A percentile compares a stretch with the other conserved stretches of the same genome.
These are phyloP conservation scores for Collybia mongolica DNA, from an alignment of 768 basidiomycete species.

Conservation along the genomic window DNA sequence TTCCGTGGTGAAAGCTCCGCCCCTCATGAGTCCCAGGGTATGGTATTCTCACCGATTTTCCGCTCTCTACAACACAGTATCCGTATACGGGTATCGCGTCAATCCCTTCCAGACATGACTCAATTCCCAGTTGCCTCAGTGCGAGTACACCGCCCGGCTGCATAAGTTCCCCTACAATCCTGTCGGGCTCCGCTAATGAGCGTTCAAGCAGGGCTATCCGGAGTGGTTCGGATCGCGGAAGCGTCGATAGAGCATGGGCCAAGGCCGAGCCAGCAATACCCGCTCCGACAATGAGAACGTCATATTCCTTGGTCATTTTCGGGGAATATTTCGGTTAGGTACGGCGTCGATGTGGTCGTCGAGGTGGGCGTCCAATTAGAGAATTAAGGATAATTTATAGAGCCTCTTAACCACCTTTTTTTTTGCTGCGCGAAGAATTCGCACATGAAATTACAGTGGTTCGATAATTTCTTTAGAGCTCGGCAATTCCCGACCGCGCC, in stretches of 20 bases:
- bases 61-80: slow-evolving; percentile 76
- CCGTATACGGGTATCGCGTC: slow-evolving; percentile 82
- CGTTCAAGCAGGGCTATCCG: slow-evolving; percentile 87
- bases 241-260: slow-evolving; percentile 76
- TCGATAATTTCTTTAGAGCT: too few relatives aligned
- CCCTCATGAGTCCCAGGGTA: slow-evolving; percentile 78
- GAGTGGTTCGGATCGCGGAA: slow-evolving; percentile 55
- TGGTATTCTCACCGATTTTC: slow-evolving; percentile 79
- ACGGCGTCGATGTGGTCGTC: too few relatives aligned
- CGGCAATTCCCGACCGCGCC: too few relatives aligned
- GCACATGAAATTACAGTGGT: too few relatives aligned
- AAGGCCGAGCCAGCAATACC: slow-evolving; percentile 88
- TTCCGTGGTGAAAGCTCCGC: slow-evolving; percentile 91
- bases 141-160: slow-evolving; percentile 90
- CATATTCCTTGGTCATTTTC: slow-evolving; percentile 38
- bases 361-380: too few relatives aligned
- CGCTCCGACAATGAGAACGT: slow-evolving; percentile 88
- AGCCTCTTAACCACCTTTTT: too few relatives aligned
- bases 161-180: slow-evolving; percentile 95
- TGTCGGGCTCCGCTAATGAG: slow-evolving; percentile 88
- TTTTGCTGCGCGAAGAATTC: too few relatives aligned
- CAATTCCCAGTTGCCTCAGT: slow-evolving; percentile 75
- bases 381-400: too few relatives aligned
- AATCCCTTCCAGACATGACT: slow-evolving; percentile 77
- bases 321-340: too few relatives aligned